Evolutionary conservation across 768 basidiomycete species (phyloP).

Genomic region (Lepiota brunneoincarnata): DNA sequence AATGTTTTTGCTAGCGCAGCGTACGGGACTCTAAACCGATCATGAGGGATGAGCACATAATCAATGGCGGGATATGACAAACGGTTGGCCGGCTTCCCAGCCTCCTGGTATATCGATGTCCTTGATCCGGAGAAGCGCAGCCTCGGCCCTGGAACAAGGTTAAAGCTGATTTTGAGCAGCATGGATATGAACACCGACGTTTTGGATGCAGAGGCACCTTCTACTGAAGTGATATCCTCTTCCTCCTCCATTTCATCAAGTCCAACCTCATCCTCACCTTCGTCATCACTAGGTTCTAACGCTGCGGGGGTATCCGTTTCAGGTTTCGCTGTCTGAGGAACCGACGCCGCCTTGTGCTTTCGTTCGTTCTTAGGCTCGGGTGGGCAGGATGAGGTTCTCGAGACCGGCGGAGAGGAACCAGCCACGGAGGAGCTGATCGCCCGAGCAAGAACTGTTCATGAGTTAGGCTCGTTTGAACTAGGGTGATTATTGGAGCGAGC

Average conservation of each 20-base stretch:
- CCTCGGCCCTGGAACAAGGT: constrained; percentile 53
- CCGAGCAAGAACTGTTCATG: background rate
- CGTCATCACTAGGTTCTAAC: constrained; percentile 21
- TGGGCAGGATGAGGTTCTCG: background rate
- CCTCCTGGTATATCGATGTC: constrained; percentile 79
- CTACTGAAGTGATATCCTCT: constrained; percentile 17
- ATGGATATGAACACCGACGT: constrained; percentile 39
- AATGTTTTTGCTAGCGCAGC: constrained; percentile 89
- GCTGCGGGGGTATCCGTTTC: constrained; percentile 22
- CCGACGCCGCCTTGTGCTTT: constrained; percentile 21
- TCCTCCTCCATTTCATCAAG: constrained; percentile 21
- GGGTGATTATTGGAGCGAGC: background rate
- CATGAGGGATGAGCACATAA: constrained; percentile 1
- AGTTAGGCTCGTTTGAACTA: constrained; percentile 9
- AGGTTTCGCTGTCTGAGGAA: constrained; percentile 19
- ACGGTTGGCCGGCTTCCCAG: constrained; percentile 87
- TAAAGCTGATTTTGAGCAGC: background rate
- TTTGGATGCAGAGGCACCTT: constrained; percentile 52
- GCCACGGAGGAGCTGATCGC: constrained; percentile 4
- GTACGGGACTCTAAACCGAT: constrained; percentile 75
- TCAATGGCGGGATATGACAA: constrained; percentile 28
- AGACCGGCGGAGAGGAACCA: constrained; percentile 4
- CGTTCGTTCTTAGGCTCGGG: constrained; percentile 11
- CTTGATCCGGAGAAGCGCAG: constrained; percentile 52
- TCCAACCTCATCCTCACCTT: constrained; percentile 32